Percentiles rank a stretch among this genome's conserved stretches.
Evolutionary conservation across 192 early-diverging fungal species (phyloP).

Genomic region (Rhizophagus clarus): DNA sequence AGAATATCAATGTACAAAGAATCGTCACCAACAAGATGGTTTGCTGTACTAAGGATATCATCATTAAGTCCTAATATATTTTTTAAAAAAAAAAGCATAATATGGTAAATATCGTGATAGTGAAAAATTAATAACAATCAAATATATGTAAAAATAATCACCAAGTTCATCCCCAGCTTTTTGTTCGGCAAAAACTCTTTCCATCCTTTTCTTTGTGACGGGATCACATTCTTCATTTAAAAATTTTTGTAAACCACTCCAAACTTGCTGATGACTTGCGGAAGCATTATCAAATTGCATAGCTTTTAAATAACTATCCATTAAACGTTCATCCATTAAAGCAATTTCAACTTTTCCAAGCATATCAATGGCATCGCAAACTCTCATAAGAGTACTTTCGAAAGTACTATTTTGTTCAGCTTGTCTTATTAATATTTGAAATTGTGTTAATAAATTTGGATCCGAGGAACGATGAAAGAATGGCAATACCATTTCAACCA

Average conservation of each 20-base stretch:
- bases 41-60: slow-evolving; percentile 36
- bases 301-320: slow-evolving; percentile 40
- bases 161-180: slow-evolving; percentile 44
- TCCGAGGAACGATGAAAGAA: slow-evolving; percentile 42
- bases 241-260: slow-evolving; percentile 45
- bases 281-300: slow-evolving; percentile 48
- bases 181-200: slow-evolving; percentile 46
- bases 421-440: slow-evolving; percentile 41
- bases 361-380: slow-evolving; percentile 26
- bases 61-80: slow-evolving; percentile 38
- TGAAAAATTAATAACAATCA: background rate
- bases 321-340: slow-evolving; percentile 38
- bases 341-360: slow-evolving; percentile 39
- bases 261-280: slow-evolving; percentile 45
- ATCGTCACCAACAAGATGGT: slow-evolving; percentile 39
- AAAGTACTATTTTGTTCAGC: slow-evolving; percentile 33
- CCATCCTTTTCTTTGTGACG: slow-evolving; percentile 34
- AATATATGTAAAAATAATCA: slow-evolving; percentile 12
- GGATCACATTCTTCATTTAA: slow-evolving; percentile 36
- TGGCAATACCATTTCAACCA: slow-evolving; percentile 39
- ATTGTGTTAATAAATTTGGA: slow-evolving; percentile 38
- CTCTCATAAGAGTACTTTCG: slow-evolving; percentile 20
- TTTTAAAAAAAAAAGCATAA: background rate
- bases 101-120: background rate
- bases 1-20: slow-evolving; percentile 46